These are phyloP conservation scores for Meyerozyma carpophila DNA, from an alignment of 1,139 yeast genomes.

Conservation along the genomic window DNA sequence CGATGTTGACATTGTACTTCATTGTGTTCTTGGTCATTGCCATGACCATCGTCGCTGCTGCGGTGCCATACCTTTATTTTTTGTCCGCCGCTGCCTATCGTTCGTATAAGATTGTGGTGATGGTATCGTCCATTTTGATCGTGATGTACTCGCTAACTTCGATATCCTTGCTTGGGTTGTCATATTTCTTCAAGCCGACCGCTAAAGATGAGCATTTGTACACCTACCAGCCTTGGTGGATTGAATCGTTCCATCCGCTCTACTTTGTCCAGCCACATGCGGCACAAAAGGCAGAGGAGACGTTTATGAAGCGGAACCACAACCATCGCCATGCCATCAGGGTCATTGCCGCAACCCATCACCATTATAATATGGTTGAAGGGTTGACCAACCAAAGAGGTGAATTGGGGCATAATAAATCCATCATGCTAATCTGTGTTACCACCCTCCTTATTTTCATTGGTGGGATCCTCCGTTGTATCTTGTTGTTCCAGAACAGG, in stretches of 20 bases:
- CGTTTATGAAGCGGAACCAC: slow-evolving; percentile 46
- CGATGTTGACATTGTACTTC: slow-evolving; percentile 48
- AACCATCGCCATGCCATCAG: slow-evolving; percentile 49
- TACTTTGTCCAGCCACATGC: slow-evolving; percentile 52
- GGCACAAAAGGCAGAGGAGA: slow-evolving; percentile 41
- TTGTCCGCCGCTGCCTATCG: slow-evolving; percentile 40
- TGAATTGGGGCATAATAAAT: slow-evolving; percentile 44
- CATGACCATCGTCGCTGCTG: slow-evolving; percentile 65
- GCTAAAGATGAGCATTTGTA: slow-evolving; percentile 45
- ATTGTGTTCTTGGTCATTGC: slow-evolving; percentile 55
- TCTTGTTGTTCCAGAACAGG: slow-evolving; percentile 43
- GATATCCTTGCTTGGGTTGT: slow-evolving; percentile 40
- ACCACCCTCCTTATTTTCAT: slow-evolving; percentile 52
- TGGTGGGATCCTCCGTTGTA: slow-evolving; percentile 54
- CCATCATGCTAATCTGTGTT: slow-evolving; percentile 41
- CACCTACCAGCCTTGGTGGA: slow-evolving; percentile 80
- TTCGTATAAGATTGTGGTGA: slow-evolving; percentile 53
- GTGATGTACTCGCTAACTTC: slow-evolving; percentile 57
- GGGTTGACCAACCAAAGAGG: slow-evolving; percentile 42
- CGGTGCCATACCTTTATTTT: slow-evolving; percentile 58
- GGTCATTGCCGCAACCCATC: slow-evolving; percentile 44
- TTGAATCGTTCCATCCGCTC: slow-evolving; percentile 52
- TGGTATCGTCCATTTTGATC: slow-evolving; percentile 54
- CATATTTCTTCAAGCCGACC: slow-evolving; percentile 57
- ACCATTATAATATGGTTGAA: slow-evolving; percentile 37